Conservation (phyloP, 805 yeast species). For the Nakazawaea sp. region DNA sequence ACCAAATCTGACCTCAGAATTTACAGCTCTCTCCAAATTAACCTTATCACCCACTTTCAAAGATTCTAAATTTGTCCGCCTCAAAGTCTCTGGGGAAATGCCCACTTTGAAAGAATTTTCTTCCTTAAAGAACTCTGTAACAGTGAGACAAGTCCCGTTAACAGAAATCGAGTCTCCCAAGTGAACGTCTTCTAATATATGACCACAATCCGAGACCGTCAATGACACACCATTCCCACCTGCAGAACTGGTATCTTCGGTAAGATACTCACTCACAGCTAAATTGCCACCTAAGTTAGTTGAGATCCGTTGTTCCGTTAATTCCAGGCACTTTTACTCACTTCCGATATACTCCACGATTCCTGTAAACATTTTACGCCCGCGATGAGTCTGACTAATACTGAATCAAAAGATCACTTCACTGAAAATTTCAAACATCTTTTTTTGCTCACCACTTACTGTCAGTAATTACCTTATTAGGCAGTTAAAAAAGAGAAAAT, state of each 20-base stretch:
- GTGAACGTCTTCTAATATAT: conserved; percentile 72
- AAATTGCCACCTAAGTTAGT: conserved; percentile 15
- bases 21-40: conserved; percentile 88
- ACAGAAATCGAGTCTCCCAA: conserved; percentile 91
- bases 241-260: conserved; percentile 38
- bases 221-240: conserved; percentile 77
- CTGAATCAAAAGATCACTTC: no score
- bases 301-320: no score
- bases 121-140: conserved; percentile 60
- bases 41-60: conserved; percentile 56
- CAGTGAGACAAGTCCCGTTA: conserved; percentile 89
- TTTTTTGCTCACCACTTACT: no score
- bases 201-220: conserved; percentile 52
- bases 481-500: no score
- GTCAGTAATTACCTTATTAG: no score
- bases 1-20: conserved; percentile 76
- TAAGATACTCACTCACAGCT: conserved; percentile 38
- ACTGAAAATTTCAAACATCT: no score
- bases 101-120: conserved; percentile 73
- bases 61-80: conserved; percentile 68
- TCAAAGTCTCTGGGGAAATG: conserved; percentile 84
- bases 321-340: no score
- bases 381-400: no score
- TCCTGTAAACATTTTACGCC: conserved; percentile 93
- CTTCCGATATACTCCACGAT: conserved; percentile 81